Base-by-base conservation (phyloP, 306 rosid species). In the Casuarina glauca region DNA sequence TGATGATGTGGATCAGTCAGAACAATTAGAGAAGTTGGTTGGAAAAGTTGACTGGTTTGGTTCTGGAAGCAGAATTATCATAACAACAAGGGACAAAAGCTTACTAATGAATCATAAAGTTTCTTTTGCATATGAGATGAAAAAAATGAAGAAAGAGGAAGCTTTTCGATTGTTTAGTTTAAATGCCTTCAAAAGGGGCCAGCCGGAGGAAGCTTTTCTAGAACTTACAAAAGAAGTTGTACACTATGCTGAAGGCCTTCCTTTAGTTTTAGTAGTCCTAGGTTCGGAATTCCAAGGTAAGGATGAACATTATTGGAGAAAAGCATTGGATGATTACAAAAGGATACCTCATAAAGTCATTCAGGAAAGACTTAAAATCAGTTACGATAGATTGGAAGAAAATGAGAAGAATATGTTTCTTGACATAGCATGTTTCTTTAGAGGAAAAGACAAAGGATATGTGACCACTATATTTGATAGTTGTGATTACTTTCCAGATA, bases 341-440 rank as follows among this genome's bases (percentile, higher is more conserved):
- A 70, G 20, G 11, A 36, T 36, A 8, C 84, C 81, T 16, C 67
- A 70, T 39, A 7, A 15, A 10, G 69, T 78, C 6, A 70, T 86
- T 54, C 9, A 66, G 1, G 48, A 76, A 11, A 60, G 72, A 8
- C 80, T 87, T 0, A 69, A 44, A 69, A 51, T 79, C 7, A 84
- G 86, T 63, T 86, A 35, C 50, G 73, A 86, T 20, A 58, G 64
- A 19, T 63, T 81, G 69, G 81, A 81, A 4, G 75, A 66, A 0
- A 36, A 19, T 11, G 63, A 62, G 19, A 73, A 64, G 1, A 72
- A 79, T 8, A 82, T 81, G 36, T 81, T 84, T 15, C 83, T 87
- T 19, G 81, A 84, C 5, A 76, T 84, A 52, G 88, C 88, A 57
- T 82, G 86, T 60, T 87, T 87, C 77, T 82, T 87, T 15, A 74